Evolutionary conservation across 441 rosid species (phyloP).

Genomic region (Macaranga tanarius): DNA sequence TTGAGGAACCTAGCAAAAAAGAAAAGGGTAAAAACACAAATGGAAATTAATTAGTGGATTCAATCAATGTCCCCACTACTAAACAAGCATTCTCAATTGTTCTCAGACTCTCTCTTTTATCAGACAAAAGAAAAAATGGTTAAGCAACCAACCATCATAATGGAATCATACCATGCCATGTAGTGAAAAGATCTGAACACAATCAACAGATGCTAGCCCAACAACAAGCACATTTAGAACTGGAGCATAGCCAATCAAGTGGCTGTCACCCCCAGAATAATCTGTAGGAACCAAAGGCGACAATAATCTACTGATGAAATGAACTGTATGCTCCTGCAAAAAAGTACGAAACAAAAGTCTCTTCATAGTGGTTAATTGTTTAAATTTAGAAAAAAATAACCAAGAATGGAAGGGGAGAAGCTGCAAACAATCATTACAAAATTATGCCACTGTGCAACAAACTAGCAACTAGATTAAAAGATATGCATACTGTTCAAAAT

Average conservation of each 20-base stretch:
- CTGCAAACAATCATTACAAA: neutral
- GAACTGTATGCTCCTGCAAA: slow-evolving; percentile 80
- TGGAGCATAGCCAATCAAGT: slow-evolving; percentile 74
- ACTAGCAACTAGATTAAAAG: slow-evolving; percentile 12
- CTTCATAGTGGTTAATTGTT: neutral
- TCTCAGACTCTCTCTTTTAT: neutral
- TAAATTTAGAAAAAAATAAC: slow-evolving; percentile 7
- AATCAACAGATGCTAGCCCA: slow-evolving; percentile 86
- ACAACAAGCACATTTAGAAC: slow-evolving; percentile 84
- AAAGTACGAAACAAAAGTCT: slow-evolving; percentile 28
- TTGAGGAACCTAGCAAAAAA: slow-evolving; percentile 64
- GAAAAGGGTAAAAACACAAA: slow-evolving; percentile 17
- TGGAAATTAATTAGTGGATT: neutral
- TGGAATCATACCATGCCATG: slow-evolving; percentile 78
- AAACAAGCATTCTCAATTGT: neutral
- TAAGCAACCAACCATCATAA: neutral
- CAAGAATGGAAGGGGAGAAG: neutral
- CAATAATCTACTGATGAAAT: slow-evolving; percentile 73
- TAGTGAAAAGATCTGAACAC: slow-evolving; percentile 83
- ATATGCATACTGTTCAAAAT: slow-evolving; percentile 7
- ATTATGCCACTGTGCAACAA: neutral
- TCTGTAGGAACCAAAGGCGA: slow-evolving; percentile 78
- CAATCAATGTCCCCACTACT: neutral
- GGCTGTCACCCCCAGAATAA: slow-evolving; percentile 70
- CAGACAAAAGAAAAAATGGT: neutral